Evolutionary conservation across 2,329 filamentous ascomycete species (phyloP).

Genomic region (Xylariaceae sp.): DNA sequence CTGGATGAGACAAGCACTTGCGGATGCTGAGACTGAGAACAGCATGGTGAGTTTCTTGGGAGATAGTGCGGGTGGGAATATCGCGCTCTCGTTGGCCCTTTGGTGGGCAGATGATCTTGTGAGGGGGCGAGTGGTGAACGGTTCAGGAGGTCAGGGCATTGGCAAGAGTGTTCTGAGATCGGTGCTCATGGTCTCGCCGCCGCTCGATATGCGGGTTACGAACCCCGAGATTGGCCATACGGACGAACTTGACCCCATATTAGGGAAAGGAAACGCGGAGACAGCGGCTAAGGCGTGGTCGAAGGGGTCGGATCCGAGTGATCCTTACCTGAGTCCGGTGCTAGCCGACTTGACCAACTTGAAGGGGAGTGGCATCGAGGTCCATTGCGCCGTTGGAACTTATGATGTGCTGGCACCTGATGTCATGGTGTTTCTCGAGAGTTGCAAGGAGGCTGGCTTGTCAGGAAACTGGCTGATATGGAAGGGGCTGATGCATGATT

Average conservation of each 20-base stretch:
- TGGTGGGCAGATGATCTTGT: slow-evolving; percentile 20
- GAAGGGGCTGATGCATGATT: slow-evolving; percentile 59
- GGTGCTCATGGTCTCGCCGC: slow-evolving; percentile 17
- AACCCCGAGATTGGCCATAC: slow-evolving; percentile 41
- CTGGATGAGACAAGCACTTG: slow-evolving; percentile 41
- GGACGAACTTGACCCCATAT: slow-evolving; percentile 41
- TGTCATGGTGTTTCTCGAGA: slow-evolving; percentile 44
- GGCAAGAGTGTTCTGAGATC: slow-evolving; percentile 30
- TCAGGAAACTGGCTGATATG: slow-evolving; percentile 54
- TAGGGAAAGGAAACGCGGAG: slow-evolving; percentile 39
- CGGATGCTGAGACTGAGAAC: slow-evolving; percentile 31
- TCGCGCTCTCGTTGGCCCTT: slow-evolving; percentile 36
- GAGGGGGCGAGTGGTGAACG: slow-evolving; percentile 32
- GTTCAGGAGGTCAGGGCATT: slow-evolving; percentile 22
- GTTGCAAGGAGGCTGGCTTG: slow-evolving; percentile 40
- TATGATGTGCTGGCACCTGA: slow-evolving; percentile 53
- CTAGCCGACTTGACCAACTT: slow-evolving; percentile 36
- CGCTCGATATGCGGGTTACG: slow-evolving; percentile 38
- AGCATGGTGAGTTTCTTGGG: slow-evolving; percentile 48
- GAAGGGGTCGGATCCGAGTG: slow-evolving; percentile 10
- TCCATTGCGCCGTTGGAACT: slow-evolving; percentile 50
- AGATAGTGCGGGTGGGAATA: slow-evolving; percentile 54
- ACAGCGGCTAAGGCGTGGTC: slow-evolving; percentile 38
- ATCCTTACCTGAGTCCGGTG: slow-evolving; percentile 3
- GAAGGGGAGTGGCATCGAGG: slow-evolving; percentile 35